Conservation (phyloP, 140 eudicot genomes). For the Stevia rebaudiana region DNA sequence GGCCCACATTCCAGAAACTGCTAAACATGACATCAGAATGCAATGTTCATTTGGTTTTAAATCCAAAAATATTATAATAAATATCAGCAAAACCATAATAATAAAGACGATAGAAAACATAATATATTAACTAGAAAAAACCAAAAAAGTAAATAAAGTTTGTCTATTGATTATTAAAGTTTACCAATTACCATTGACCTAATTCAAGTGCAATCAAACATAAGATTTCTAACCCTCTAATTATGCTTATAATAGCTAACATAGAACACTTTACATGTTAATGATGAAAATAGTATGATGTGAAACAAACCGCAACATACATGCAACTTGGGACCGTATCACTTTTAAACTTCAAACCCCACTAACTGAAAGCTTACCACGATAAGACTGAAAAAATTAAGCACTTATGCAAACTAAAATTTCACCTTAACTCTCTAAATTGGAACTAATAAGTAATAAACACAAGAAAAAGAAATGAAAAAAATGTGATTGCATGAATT, state of each 20-base stretch:
- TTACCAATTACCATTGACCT: neutral
- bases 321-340: neutral
- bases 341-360: slow-evolving; percentile 3
- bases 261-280: neutral
- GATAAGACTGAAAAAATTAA: neutral
- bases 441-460: neutral
- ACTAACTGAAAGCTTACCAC: neutral
- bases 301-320: slow-evolving; percentile 1
- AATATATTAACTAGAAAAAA: neutral
- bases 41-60: slow-evolving; percentile 6
- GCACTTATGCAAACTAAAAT: slow-evolving; percentile 8
- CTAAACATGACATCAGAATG: slow-evolving; percentile 24
- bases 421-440: neutral
- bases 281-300: neutral
- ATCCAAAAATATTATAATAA: neutral
- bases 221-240: neutral
- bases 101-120: neutral
- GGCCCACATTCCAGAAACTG: slow-evolving; percentile 80
- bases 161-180: neutral
- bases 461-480: neutral
- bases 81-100: neutral
- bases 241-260: neutral
- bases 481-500: slow-evolving; percentile 4
- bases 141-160: too few species aligned
- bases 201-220: neutral